A percentile compares a stretch with the other conserved stretches of the same genome.
phyloP scores from a whole-genome alignment of 768 basidiomycete genomes.

The Pisolithus sp. region DNA sequence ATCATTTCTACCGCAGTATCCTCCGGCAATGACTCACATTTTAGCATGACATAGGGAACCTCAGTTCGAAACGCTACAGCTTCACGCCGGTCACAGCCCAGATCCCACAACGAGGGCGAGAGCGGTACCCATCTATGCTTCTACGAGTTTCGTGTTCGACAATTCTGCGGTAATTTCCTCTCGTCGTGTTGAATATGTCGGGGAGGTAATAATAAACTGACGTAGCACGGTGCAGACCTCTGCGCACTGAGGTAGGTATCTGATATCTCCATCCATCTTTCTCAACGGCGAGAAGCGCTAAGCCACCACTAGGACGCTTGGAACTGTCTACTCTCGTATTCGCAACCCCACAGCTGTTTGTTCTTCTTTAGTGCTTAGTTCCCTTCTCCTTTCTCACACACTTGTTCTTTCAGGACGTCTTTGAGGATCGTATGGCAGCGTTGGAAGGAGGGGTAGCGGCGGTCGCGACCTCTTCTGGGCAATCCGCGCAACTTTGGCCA shows the following conservation, averaged over 20 bases:
- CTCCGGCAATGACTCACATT: neutral
- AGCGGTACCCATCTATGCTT: conserved; percentile 58
- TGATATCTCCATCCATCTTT: neutral
- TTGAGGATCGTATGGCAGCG: conserved; percentile 59
- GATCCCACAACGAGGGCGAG: conserved; percentile 52
- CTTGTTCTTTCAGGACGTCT: conserved; percentile 40
- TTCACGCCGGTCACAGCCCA: conserved; percentile 53
- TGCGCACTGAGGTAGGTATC: conserved; percentile 36
- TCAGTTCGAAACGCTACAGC: conserved; percentile 59
- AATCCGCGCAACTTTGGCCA: conserved; percentile 58
- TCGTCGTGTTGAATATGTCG: neutral
- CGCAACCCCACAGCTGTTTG: conserved; percentile 51
- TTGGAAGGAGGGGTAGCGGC: conserved; percentile 61
- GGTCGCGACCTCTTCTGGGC: conserved; percentile 51
- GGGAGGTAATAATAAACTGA: conserved; percentile 1
- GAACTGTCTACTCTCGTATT: conserved; percentile 51
- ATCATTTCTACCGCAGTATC: neutral
- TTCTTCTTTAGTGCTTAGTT: neutral
- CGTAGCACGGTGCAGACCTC: conserved; percentile 48
- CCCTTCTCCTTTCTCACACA: neutral
- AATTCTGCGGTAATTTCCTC: conserved; percentile 36
- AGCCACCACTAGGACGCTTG: conserved; percentile 27
- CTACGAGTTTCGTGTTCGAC: conserved; percentile 52
- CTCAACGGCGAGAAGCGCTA: neutral
- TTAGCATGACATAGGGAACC: conserved; percentile 24